These are phyloP conservation scores for Waltergamsia citrina DNA, from an alignment of 2,329 filamentous ascomycete species.

Conservation along the genomic window DNA sequence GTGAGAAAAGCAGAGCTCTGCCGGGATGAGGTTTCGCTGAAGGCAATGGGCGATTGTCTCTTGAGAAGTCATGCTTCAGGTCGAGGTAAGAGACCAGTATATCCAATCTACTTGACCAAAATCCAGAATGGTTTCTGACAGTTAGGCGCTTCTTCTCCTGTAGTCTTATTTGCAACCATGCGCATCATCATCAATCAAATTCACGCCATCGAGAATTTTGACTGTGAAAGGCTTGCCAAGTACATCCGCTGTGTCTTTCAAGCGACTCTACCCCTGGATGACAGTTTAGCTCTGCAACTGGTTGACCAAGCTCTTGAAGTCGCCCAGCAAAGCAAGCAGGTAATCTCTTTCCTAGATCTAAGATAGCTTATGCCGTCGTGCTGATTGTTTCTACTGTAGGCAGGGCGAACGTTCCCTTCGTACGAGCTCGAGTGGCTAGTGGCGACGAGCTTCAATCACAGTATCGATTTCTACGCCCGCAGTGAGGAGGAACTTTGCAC, in stretches of 20 bases:
- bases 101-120: neutral
- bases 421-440: constrained; percentile 72
- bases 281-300: constrained; percentile 46
- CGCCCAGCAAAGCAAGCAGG: constrained; percentile 39
- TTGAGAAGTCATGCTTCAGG: constrained; percentile 42
- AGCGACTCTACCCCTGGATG: constrained; percentile 48
- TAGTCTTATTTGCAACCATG: constrained; percentile 43
- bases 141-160: neutral
- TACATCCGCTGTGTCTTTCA: constrained; percentile 76
- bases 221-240: constrained; percentile 53
- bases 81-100: constrained; percentile 28
- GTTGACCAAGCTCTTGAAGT: constrained; percentile 53
- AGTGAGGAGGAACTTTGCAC: constrained; percentile 45
- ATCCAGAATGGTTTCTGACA: too few relatives aligned
- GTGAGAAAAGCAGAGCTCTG: constrained; percentile 41
- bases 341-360: too few relatives aligned
- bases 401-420: constrained; percentile 42
- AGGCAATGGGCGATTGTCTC: constrained; percentile 58
- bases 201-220: constrained; percentile 45
- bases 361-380: too few relatives aligned
- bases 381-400: neutral
- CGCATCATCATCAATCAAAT: constrained; percentile 63
- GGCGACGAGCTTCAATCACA: constrained; percentile 59
- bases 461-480: constrained; percentile 52
- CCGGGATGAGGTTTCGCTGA: constrained; percentile 36